phyloP scores from a whole-genome alignment of 106 monocot species.

The Iris macrosiphon region DNA sequence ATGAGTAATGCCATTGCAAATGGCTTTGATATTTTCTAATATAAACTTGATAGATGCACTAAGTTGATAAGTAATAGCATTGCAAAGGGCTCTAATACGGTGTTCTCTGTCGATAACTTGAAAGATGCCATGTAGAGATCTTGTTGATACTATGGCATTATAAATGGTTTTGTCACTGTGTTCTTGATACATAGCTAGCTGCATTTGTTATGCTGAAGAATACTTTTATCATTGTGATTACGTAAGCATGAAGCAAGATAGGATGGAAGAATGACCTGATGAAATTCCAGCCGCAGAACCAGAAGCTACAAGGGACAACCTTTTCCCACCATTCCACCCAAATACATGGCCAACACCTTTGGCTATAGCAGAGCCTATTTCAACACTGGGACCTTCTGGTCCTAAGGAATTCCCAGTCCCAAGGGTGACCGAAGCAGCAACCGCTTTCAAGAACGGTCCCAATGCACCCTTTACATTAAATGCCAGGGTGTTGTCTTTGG shows the following conservation, averaged over 20 bases:
- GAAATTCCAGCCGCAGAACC: constrained; percentile 97
- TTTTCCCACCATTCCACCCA: constrained; percentile 40
- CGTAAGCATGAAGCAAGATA: neutral
- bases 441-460: constrained; percentile 57
- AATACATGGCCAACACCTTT: constrained; percentile 67
- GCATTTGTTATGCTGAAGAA: neutral
- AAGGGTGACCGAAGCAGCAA: constrained; percentile 82
- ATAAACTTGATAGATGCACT: no score
- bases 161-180: no score
- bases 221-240: neutral
- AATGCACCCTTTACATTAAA: constrained; percentile 30
- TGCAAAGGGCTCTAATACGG: no score
- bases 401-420: constrained; percentile 93
- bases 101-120: no score
- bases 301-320: constrained; percentile 75
- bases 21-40: no score
- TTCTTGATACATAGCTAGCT: neutral
- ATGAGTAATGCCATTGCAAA: no score
- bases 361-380: constrained; percentile 84
- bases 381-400: constrained; percentile 91
- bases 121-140: no score
- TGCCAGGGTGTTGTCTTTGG: constrained; percentile 1
- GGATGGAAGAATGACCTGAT: constrained; percentile 43
- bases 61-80: no score
- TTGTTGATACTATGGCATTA: no score